Percentiles rank a stretch among this genome's conserved stretches.
Evolutionary conservation across 495 filamentous ascomycete species (phyloP).

Genomic region (Acidomyces sp.): DNA sequence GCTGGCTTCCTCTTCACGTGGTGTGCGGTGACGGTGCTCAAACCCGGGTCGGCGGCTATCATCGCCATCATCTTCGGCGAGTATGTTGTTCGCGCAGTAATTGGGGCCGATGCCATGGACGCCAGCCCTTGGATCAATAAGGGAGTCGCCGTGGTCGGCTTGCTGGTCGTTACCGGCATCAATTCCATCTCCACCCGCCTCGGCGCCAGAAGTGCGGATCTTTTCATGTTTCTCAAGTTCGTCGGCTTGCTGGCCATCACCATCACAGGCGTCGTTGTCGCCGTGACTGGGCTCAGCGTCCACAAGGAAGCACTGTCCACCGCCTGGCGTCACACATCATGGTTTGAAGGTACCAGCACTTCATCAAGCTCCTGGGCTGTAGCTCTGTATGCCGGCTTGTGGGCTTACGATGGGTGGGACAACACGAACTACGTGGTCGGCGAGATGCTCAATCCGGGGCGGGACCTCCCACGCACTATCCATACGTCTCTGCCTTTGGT

Average conservation of each 20-base stretch:
- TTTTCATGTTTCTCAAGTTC: constrained; percentile 96
- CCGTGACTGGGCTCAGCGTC: constrained; percentile 53
- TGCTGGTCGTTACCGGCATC: constrained; percentile 62
- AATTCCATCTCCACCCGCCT: constrained; percentile 86
- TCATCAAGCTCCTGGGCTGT: constrained; percentile 76
- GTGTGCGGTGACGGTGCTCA: constrained; percentile 87
- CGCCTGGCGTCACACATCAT: constrained; percentile 61
- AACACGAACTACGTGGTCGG: constrained; percentile 97
- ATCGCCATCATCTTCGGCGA: constrained; percentile 97
- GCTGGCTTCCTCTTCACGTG: constrained; percentile 89
- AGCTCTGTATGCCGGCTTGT: constrained; percentile 86
- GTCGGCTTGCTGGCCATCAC: constrained; percentile 78
- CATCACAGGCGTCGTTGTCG: constrained; percentile 78
- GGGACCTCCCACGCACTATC: constrained; percentile 87
- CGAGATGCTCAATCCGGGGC: constrained; percentile 81
- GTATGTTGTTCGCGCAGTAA: constrained; percentile 74
- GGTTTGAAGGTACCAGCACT: constrained; percentile 80
- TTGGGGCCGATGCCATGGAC: constrained; percentile 65
- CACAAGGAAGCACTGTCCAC: constrained; percentile 10
- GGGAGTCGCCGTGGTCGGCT: constrained; percentile 62
- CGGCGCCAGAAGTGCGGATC: constrained; percentile 69
- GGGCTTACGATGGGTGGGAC: constrained; percentile 98
- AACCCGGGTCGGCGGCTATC: constrained; percentile 86
- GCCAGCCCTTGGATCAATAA: constrained; percentile 83
- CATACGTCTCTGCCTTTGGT: constrained; percentile 95